Evolutionary conservation across 2,329 filamentous ascomycete species (phyloP).

Genomic region (Claviceps purpurea): DNA sequence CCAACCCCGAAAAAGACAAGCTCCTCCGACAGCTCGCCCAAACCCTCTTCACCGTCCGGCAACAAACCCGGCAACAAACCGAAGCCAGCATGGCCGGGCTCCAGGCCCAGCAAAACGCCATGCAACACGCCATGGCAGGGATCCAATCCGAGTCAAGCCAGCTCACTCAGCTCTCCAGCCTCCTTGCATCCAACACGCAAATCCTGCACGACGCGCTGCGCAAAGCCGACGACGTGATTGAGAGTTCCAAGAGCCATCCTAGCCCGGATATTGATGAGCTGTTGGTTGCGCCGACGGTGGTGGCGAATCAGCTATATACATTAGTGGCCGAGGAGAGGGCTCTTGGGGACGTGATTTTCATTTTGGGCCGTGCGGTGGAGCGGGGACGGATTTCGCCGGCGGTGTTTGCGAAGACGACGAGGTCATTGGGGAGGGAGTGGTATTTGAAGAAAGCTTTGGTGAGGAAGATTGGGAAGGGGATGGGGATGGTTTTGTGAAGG

Average conservation of each 20-base stretch:
- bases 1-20: conserved; percentile 90
- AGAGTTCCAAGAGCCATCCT: conserved; percentile 52
- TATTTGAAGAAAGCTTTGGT: conserved; percentile 73
- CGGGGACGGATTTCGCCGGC: conserved; percentile 54
- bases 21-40: conserved; percentile 64
- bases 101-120: conserved; percentile 63
- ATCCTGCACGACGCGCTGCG: conserved; percentile 66
- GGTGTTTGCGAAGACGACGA: conserved; percentile 68
- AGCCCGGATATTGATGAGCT: conserved; percentile 78
- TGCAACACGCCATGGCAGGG: conserved; percentile 53
- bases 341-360: conserved; percentile 75
- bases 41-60: conserved; percentile 55
- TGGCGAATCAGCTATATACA: conserved; percentile 83
- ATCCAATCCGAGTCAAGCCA: conserved; percentile 63
- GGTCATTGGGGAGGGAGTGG: conserved; percentile 63
- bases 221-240: conserved; percentile 67
- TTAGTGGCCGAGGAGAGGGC: conserved; percentile 81
- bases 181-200: conserved; percentile 62
- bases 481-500: conserved; percentile 43
- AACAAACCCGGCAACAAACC: conserved; percentile 57
- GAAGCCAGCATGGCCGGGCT: conserved; percentile 62
- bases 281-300: conserved; percentile 84
- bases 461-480: conserved; percentile 62
- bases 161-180: conserved; percentile 55
- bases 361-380: conserved; percentile 63